phyloP scores from a whole-genome alignment of 2,329 filamentous ascomycete species.

The Trichoderma pleuroti region DNA sequence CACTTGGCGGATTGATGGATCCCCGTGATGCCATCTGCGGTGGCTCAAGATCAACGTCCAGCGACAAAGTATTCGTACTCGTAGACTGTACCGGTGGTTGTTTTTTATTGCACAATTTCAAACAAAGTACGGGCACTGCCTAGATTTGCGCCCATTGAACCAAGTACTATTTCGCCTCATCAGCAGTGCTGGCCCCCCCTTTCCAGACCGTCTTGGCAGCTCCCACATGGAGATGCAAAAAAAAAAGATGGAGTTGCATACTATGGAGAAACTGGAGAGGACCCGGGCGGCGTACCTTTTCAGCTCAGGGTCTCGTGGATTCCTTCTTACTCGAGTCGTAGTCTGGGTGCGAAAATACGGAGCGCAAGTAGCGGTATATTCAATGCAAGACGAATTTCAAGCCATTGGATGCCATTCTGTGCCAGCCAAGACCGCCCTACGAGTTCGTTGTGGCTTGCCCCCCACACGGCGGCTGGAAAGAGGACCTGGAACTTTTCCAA shows the following conservation, averaged over 20 bases:
- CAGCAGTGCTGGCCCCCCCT: background rate
- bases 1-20: background rate
- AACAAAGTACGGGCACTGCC: background rate
- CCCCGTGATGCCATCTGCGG: background rate
- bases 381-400: background rate
- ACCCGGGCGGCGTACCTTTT: background rate
- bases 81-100: background rate
- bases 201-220: conserved; percentile 1
- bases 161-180: background rate
- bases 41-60: background rate
- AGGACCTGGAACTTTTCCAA: background rate
- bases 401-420: background rate
- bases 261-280: background rate
- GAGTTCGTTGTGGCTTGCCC: background rate
- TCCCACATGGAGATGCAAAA: background rate
- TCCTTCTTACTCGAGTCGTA: conserved; percentile 1
- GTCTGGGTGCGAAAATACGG: background rate
- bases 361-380: background rate
- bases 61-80: background rate
- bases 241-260: conserved; percentile 3
- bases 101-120: background rate
- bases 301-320: conserved; percentile 8
- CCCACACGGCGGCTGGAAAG: background rate
- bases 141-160: background rate
- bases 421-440: background rate